Percentiles rank a stretch among this genome's conserved stretches.
Conservation (phyloP, 1,284 basidiomycete species). For the Ganoderma resinaceum region DNA sequence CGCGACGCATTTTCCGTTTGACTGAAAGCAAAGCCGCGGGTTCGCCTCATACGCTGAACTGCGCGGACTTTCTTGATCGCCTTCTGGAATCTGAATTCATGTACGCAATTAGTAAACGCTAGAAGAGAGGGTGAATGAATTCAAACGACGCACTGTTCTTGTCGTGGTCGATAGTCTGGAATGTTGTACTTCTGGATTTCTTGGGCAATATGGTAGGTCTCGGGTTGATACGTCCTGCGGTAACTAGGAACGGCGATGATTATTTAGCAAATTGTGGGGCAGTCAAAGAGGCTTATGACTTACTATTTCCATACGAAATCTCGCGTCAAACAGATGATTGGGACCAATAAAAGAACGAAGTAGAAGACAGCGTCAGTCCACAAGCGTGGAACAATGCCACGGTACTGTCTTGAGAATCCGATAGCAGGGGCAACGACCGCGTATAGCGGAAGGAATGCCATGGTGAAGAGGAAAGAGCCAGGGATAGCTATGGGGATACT, state of each 20-base stretch:
- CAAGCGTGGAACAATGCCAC: constrained; percentile 85
- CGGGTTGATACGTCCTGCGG: constrained; percentile 88
- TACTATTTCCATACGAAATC: constrained; percentile 98
- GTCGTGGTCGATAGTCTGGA: constrained; percentile 95
- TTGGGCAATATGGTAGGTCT: constrained; percentile 96
- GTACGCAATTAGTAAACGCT: neutral
- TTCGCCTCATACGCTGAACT: constrained; percentile 92
- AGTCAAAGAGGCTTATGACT: constrained; percentile 36
- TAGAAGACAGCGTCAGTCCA: constrained; percentile 93
- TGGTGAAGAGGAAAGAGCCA: constrained; percentile 95
- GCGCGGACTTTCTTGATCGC: constrained; percentile 98
- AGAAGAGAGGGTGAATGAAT: neutral
- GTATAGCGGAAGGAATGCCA: constrained; percentile 93
- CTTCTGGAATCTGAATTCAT: constrained; percentile 80
- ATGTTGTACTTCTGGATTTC: constrained; percentile 98
- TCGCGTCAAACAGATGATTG: constrained; percentile 86
- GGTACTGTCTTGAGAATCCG: constrained; percentile 91
- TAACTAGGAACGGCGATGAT: constrained; percentile 60
- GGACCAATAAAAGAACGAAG: constrained; percentile 89
- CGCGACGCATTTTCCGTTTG: constrained; percentile 87
- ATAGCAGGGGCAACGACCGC: constrained; percentile 88
- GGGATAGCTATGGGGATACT: constrained; percentile 74
- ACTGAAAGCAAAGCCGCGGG: constrained; percentile 95
- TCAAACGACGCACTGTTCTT: constrained; percentile 82
- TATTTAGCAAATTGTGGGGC: constrained; percentile 10